Conservation (phyloP, 164 flowering plant genomes). For the Platanus orientalis region DNA sequence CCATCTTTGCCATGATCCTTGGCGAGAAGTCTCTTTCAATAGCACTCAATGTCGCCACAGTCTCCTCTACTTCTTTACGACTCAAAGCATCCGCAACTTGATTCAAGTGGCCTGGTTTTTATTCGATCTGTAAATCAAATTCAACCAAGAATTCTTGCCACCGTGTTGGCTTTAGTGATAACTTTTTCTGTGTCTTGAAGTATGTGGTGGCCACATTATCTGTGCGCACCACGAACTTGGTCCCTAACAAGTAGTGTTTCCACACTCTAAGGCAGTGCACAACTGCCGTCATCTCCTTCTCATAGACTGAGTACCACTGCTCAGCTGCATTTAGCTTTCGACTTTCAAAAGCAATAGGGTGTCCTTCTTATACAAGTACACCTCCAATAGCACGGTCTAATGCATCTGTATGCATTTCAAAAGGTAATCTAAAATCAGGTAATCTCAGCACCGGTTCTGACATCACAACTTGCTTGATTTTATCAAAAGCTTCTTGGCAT, state of each 20-base stretch:
- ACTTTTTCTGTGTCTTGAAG: too few species aligned
- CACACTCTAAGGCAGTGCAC: not conserved
- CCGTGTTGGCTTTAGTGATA: too few species aligned
- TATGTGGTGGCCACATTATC: too few species aligned
- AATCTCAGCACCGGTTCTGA: slow-evolving; percentile 1
- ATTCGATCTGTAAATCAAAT: too few species aligned
- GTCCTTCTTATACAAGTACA: slow-evolving; percentile 12
- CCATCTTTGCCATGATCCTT: not conserved
- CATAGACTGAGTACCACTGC: not conserved
- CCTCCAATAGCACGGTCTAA: slow-evolving; percentile 14
- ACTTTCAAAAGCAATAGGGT: slow-evolving; percentile 16
- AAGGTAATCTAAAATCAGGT: slow-evolving; percentile 1
- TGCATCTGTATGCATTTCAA: slow-evolving; percentile 14
- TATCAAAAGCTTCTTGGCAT: slow-evolving; percentile 13
- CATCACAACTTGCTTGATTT: slow-evolving; percentile 8
- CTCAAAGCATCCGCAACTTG: not conserved
- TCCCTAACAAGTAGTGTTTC: not conserved
- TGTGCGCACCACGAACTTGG: not conserved
- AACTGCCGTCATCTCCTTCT: not conserved
- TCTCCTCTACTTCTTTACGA: not conserved
- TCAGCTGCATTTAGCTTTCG: not conserved
- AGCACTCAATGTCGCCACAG: too few species aligned
- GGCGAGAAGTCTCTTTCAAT: not conserved
- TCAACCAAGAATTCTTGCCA: too few species aligned
- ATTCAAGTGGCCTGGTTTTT: not conserved